Base-by-base conservation (phyloP, 2,329 filamentous ascomycete species). In the Clarireedia hainanense region DNA sequence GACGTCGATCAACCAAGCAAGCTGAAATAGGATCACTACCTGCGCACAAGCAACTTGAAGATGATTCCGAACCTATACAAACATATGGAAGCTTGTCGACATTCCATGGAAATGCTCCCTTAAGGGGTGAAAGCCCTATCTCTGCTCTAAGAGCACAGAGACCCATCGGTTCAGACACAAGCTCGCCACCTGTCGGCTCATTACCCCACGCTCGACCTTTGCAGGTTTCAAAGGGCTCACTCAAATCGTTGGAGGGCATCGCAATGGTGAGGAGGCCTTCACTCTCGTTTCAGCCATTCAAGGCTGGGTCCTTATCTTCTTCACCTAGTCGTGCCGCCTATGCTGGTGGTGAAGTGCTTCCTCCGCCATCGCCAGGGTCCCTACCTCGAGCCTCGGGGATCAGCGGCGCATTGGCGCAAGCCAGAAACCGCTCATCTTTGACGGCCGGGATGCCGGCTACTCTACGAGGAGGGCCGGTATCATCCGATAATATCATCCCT, bases 201-300 rank as follows among this genome's bases (percentile, higher is more conserved):
- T 62, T 74, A 14, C 76, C 80, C 1, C 60, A 57, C 26, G 55
- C 61, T 39, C 61, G 63, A 45, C 59, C 67, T 26, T 59, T 64
- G 67, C 73, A 52, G 52, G 58, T 58, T 7, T 67, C 67, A 20
- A 63, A 63, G 50, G 62, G 61, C 7, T 68, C 68, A 5, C 48
- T 68, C 42, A 75, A 76, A 50, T 73, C 71, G 14, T 71, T 74
- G 42, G 82, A 88, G 45, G 75, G 74, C 23, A 66, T 68, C 14
- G 66, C 71, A 23, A 73, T 79, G 48, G 78, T 78, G 52, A 81
- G 91, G 64, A 83, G 90, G 52, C 85, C 88, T 6, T 96, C 90
- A 0, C 82, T 96, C 23, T 95, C 89, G 0, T 96, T 96, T 65
- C 89, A 95, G 64, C 91, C 92, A 0, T 99, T 99, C 76, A 99